phyloP scores from a whole-genome alignment of 1,284 basidiomycete genomes.

The Sanguinoderma infundibulare region DNA sequence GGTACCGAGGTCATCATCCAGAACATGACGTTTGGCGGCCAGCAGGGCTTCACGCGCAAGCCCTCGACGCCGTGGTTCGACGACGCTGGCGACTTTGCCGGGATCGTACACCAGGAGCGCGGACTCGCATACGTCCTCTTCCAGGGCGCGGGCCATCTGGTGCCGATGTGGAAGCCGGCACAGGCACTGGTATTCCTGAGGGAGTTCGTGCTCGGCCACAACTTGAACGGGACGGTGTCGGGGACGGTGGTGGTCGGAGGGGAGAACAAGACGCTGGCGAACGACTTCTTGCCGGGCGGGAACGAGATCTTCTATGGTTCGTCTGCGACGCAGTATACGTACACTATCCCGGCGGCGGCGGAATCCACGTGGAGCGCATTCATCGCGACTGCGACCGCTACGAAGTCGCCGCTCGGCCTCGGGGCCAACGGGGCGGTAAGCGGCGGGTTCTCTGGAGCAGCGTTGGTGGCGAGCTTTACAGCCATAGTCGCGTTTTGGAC shows the following conservation, averaged over 20 bases:
- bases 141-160: slow-evolving; percentile 35
- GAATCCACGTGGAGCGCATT: slow-evolving; percentile 56
- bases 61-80: slow-evolving; percentile 60
- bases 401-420: not conserved
- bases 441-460: not conserved
- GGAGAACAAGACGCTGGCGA: slow-evolving; percentile 46
- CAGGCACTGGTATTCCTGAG: slow-evolving; percentile 39
- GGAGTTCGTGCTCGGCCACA: slow-evolving; percentile 37
- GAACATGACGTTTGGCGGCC: slow-evolving; percentile 56
- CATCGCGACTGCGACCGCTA: slow-evolving; percentile 27
- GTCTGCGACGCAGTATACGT: slow-evolving; percentile 24
- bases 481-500: not conserved
- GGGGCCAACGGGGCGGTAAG: not conserved
- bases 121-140: slow-evolving; percentile 37
- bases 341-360: slow-evolving; percentile 38
- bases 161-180: slow-evolving; percentile 34
- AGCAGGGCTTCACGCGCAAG: slow-evolving; percentile 65
- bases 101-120: slow-evolving; percentile 40
- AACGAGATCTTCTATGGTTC: slow-evolving; percentile 28
- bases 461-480: not conserved
- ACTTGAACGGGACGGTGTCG: slow-evolving; percentile 34
- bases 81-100: slow-evolving; percentile 34
- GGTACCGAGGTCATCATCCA: slow-evolving; percentile 56
- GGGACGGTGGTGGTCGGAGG: slow-evolving; percentile 48
- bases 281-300: slow-evolving; percentile 48